Base-by-base conservation (phyloP, 345 rosid species). In the Lumnitzera littorea region DNA sequence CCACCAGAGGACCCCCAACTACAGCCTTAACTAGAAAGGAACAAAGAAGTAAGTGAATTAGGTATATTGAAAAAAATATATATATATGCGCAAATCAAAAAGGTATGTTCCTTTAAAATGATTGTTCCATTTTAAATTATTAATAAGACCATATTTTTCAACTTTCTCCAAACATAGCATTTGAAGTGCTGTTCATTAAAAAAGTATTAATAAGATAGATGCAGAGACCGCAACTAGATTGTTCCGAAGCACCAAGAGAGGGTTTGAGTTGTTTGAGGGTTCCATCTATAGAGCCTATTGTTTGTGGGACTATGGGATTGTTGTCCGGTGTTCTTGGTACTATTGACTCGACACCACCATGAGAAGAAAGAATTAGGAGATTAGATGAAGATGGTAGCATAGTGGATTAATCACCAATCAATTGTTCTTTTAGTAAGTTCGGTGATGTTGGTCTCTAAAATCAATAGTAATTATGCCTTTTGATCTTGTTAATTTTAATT, bases 161-260 rank as follows among this genome's bases (percentile, higher is more conserved):
- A 36, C 43, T 36, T 36, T 9, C 7, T 36, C 1, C 11, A 36
- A 36, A 36, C 43, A 36, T 4, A 36, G 10, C 11, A 36, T 36
- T 5, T 7, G 43, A 36, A 36, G 10, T 36, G 43, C 36, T 29
- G 5, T 29, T 29, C 36, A 36, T 36, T 9, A 5, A 36, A 36
- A 9, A 27, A 36, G 7, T 9, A 27, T 27, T 27, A 27, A 27
- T 2, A 5, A 77, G 80, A 65, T 65, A 74, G 54, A 67, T 75
- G 78, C 99, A 94, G 80, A 75, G 99, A 64, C 90, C 91, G 15
- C 77, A 67, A 57, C 88, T 90, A 1, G 82, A 83, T 67, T 94
- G 97, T 53, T 87, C 95, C 0, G 64, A 46, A 7, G 70, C 67
- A 15, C 88, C 97, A 2, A 90, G 91, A 24, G 76, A 82, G 5